Base-by-base conservation (phyloP, 1,284 basidiomycete genomes). In the Neolentinus lepideus region DNA sequence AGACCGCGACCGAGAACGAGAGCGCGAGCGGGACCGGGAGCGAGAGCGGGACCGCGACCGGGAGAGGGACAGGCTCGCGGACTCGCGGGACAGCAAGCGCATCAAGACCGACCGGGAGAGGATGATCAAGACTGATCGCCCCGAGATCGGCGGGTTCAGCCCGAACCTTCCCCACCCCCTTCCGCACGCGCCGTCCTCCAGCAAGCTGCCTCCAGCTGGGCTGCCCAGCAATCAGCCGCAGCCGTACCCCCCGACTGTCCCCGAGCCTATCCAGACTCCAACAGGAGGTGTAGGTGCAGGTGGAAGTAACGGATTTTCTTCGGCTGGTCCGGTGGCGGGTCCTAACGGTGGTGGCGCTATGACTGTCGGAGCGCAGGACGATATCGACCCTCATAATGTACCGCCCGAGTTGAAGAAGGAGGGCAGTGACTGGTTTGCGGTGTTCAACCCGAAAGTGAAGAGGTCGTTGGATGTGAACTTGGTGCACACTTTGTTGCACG, bases 371-470 rank as follows among this genome's bases (percentile, higher is more conserved):
- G 38, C 10, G 8, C 14, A 14, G 14, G 78, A 77, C 52, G 76
- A 77, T 53, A 64, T 80, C 52, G 79, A 81, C 58, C 75, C 71
- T 25, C 68, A 71, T 57, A 70, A 67, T 38, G 72, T 79, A 3
- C 76, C 80, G 0, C 67, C 79, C 1, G 80, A 84, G 57, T 61
- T 76, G 54, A 84, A 83, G 69, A 92, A 90, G 70, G 90, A 94
- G 68, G 95, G 94, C 0, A 75, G 77, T 35, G 97, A 98, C 70
- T 99, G 96, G 96, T 90, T 95, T 65, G 94, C 92, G 19, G 83
- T 97, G 54, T 98, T 94, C 77, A 97, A 94, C 68, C 88, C 91
- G 14, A 88, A 90, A 64, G 83, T 83, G 36, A 91, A 93, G 72
- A 78, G 87, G 52, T 79, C 83, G 57, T 74, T 97, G 56, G 94